Evolutionary conservation across 352 stramenopile species (phyloP).

Genomic region (Phytophthora capsici): DNA sequence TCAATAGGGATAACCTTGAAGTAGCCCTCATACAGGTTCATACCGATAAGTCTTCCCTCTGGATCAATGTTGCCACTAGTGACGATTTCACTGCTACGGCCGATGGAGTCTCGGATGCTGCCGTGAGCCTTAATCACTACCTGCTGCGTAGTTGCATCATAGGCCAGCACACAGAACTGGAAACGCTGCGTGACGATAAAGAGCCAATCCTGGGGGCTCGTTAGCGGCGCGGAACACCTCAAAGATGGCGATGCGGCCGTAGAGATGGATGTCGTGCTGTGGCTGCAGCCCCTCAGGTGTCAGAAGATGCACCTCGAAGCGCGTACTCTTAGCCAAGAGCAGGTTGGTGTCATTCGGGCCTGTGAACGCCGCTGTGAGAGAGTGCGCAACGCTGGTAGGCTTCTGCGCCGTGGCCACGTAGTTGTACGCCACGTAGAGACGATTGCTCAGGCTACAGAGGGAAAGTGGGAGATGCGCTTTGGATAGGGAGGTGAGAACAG

Average conservation of each 20-base stretch:
- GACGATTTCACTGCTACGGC: constrained; percentile 88
- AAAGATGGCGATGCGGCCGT: constrained; percentile 90
- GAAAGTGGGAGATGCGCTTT: neutral
- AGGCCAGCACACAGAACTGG: constrained; percentile 91
- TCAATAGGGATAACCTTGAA: constrained; percentile 93
- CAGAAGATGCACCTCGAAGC: constrained; percentile 90
- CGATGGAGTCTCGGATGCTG: constrained; percentile 86
- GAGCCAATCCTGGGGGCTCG: constrained; percentile 85
- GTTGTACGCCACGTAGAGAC: constrained; percentile 76
- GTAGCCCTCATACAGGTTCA: constrained; percentile 93
- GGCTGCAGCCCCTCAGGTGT: constrained; percentile 87
- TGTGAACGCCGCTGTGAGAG: constrained; percentile 92
- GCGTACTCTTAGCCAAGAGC: constrained; percentile 88
- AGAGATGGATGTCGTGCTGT: constrained; percentile 86
- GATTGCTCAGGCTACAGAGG: constrained; percentile 10
- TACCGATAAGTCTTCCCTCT: constrained; percentile 85
- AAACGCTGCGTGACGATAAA: constrained; percentile 91
- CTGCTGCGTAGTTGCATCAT: constrained; percentile 69
- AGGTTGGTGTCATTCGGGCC: constrained; percentile 89
- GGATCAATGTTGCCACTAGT: constrained; percentile 91
- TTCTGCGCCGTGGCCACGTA: constrained; percentile 95
- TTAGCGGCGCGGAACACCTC: constrained; percentile 81
- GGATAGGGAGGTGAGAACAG: constrained; percentile 9
- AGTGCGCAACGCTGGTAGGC: constrained; percentile 93
- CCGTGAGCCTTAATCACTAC: constrained; percentile 89